These are phyloP conservation scores for Microsporum canis DNA, from an alignment of 2,329 filamentous ascomycete species.

Conservation along the genomic window DNA sequence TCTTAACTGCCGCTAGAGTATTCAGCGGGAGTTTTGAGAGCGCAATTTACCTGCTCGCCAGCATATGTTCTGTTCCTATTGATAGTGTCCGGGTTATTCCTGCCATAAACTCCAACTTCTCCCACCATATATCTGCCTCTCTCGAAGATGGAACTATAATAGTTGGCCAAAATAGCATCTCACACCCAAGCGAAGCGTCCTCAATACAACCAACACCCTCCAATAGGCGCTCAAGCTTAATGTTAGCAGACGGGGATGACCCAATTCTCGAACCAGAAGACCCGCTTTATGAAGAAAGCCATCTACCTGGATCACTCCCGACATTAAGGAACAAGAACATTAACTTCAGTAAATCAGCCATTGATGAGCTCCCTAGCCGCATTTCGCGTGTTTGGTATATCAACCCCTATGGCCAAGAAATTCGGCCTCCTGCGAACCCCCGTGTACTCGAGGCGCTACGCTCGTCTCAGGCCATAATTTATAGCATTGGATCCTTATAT, in stretches of 20 bases:
- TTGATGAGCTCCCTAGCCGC: constrained; percentile 65
- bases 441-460: constrained; percentile 60
- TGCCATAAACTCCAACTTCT: constrained; percentile 89
- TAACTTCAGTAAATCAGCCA: constrained; percentile 64
- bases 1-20: constrained; percentile 71
- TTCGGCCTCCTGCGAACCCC: constrained; percentile 71
- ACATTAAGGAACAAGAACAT: constrained; percentile 72
- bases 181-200: constrained; percentile 63
- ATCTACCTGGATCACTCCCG: constrained; percentile 55
- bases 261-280: constrained; percentile 21
- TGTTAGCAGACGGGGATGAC: constrained; percentile 24
- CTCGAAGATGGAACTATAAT: constrained; percentile 66
- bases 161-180: constrained; percentile 86
- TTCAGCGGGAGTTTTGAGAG: constrained; percentile 90
- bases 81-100: constrained; percentile 66
- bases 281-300: constrained; percentile 32
- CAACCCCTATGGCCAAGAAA: constrained; percentile 96
- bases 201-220: constrained; percentile 28
- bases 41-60: constrained; percentile 78
- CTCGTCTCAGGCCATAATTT: constrained; percentile 59
- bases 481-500: constrained; percentile 88
- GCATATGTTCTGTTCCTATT: constrained; percentile 72
- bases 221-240: constrained; percentile 25
- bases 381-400: constrained; percentile 92
- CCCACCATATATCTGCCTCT: constrained; percentile 82